Conservation (phyloP, 768 basidiomycete species). For the Mycena epipterygia region DNA sequence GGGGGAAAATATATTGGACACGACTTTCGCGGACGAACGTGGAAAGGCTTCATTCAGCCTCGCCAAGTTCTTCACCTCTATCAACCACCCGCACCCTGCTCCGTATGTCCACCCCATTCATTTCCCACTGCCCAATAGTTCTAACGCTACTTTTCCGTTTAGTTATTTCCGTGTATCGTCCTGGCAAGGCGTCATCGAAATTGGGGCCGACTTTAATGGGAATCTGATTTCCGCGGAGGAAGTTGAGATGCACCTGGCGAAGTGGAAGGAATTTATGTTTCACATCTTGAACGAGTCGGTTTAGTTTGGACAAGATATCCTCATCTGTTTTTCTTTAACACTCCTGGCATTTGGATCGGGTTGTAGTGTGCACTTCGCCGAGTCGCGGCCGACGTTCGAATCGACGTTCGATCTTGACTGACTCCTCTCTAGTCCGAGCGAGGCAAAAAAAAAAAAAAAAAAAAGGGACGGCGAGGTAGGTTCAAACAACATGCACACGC, state of each 20-base stretch:
- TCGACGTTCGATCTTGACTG: too few relatives aligned
- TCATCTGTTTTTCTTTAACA: too few relatives aligned
- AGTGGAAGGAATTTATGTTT: constrained; percentile 38
- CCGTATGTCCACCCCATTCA: constrained; percentile 38
- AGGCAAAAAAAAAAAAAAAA: too few relatives aligned
- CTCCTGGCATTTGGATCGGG: too few relatives aligned
- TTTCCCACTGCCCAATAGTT: neutral
- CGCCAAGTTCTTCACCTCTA: constrained; percentile 34
- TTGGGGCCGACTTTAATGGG: constrained; percentile 45
- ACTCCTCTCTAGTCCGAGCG: too few relatives aligned
- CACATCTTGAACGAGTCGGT: neutral
- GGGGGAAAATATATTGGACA: neutral
- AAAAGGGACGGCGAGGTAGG: too few relatives aligned
- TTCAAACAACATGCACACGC: too few relatives aligned
- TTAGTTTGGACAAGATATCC: neutral
- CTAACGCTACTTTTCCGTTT: constrained; percentile 13
- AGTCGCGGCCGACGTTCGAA: too few relatives aligned
- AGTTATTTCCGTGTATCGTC: constrained; percentile 43
- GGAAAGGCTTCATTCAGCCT: constrained; percentile 24
- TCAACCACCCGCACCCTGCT: constrained; percentile 39
- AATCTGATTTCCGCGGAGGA: constrained; percentile 20
- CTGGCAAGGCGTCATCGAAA: constrained; percentile 40
- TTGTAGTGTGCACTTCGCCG: too few relatives aligned
- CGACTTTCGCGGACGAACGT: neutral
- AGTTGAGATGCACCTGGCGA: constrained; percentile 5